These are phyloP conservation scores for Marchantia polymorpha DNA, from an alignment of 225 moss, liverwort and hornwort species.

Conservation along the genomic window DNA sequence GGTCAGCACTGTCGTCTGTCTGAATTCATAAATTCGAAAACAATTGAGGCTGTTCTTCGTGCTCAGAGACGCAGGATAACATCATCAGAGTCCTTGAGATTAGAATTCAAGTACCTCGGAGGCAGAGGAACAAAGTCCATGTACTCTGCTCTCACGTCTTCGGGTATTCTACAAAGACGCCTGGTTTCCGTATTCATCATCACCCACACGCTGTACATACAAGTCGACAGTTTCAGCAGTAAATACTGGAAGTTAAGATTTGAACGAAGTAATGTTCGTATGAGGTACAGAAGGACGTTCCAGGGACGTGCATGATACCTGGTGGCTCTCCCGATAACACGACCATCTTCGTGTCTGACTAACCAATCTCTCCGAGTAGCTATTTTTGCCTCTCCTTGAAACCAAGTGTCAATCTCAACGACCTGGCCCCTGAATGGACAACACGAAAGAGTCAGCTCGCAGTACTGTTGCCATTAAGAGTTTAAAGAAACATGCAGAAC, in stretches of 20 bases:
- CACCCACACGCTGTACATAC: slow-evolving; percentile 33
- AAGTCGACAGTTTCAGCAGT: background rate
- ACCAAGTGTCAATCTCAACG: slow-evolving; percentile 44
- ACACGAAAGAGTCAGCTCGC: background rate
- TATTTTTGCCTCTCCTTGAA: slow-evolving; percentile 36
- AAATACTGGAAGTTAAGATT: background rate
- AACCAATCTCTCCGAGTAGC: slow-evolving; percentile 42
- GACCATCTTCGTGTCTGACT: slow-evolving; percentile 32
- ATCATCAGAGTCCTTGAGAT: background rate
- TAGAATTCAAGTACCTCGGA: slow-evolving; percentile 19
- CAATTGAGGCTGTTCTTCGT: background rate
- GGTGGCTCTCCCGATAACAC: slow-evolving; percentile 37
- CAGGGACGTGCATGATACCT: slow-evolving; percentile 11
- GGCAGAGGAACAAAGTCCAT: slow-evolving; percentile 28
- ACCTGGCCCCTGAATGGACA: slow-evolving; percentile 31
- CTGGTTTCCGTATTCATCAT: slow-evolving; percentile 44
- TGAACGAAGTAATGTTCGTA: background rate
- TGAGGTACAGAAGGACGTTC: background rate
- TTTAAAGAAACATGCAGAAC: background rate
- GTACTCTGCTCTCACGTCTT: slow-evolving; percentile 38
- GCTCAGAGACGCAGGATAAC: background rate
- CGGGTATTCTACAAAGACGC: slow-evolving; percentile 33
- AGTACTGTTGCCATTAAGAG: background rate
- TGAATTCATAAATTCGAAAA: background rate
- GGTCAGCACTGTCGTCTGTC: no score